phyloP scores from a whole-genome alignment of 306 rosid species.

The Acacia confusa region DNA sequence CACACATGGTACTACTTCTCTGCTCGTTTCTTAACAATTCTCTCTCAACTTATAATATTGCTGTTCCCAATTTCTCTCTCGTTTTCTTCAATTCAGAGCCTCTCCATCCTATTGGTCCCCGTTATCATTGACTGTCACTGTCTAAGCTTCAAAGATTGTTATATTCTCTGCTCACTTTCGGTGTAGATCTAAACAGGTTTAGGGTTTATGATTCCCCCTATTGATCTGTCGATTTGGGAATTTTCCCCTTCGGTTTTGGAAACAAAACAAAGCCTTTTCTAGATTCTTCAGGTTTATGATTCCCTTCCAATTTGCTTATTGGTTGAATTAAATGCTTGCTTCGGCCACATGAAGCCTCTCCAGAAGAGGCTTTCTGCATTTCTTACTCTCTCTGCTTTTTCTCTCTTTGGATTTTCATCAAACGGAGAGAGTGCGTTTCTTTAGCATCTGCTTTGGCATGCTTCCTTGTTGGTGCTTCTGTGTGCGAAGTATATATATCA shows the following conservation, averaged over 20 bases:
- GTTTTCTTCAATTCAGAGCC: background rate
- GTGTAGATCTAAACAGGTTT: conserved; percentile 38
- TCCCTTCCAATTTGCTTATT: conserved; percentile 40
- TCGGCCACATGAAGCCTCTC: conserved; percentile 31
- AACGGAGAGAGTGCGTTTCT: conserved; percentile 33
- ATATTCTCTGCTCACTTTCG: conserved; percentile 9
- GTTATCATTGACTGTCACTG: background rate
- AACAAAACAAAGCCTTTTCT: conserved; percentile 39
- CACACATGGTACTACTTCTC: conserved; percentile 10
- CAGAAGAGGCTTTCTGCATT: conserved; percentile 36
- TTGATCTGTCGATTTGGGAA: conserved; percentile 37
- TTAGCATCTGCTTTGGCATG: conserved; percentile 13
- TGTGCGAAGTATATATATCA: conserved; percentile 5
- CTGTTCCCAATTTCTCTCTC: background rate
- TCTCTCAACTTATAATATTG: background rate
- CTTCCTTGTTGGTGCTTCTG: conserved; percentile 27
- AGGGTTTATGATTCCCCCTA: conserved; percentile 44
- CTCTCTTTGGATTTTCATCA: conserved; percentile 39
- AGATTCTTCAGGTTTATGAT: conserved; percentile 51
- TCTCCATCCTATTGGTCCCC: background rate
- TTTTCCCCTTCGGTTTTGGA: conserved; percentile 46
- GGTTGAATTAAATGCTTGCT: conserved; percentile 38
- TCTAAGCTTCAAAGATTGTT: background rate
- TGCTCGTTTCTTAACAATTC: background rate
- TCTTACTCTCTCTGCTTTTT: conserved; percentile 42